A percentile compares a stretch with the other conserved stretches of the same genome.
Conservation (phyloP, 2,329 filamentous ascomycete genomes). For the Calonectria multiphialidica region DNA sequence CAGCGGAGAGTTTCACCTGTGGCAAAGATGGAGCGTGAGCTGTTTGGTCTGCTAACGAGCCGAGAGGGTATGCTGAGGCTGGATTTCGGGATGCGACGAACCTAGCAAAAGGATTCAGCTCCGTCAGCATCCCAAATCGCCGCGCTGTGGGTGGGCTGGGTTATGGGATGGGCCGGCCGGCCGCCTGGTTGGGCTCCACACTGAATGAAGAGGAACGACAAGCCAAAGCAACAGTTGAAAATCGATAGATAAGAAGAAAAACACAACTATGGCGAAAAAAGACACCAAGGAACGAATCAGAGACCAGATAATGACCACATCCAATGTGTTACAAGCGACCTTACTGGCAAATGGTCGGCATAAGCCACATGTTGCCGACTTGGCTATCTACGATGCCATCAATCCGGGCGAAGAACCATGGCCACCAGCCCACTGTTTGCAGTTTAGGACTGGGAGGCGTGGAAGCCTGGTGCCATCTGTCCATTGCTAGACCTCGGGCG, state of each 20-base stretch:
- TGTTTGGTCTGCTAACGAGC: conserved; percentile 13
- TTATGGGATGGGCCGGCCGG: conserved; percentile 13
- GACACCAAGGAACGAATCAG: background rate
- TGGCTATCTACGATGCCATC: conserved; percentile 20
- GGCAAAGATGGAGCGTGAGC: conserved; percentile 3
- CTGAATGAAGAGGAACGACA: background rate
- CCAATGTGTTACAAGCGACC: background rate
- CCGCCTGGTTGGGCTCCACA: conserved; percentile 18
- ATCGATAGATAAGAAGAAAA: too few relatives aligned
- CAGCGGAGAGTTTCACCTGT: conserved; percentile 7
- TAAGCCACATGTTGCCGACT: background rate
- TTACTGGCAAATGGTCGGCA: conserved; percentile 5
- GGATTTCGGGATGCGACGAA: conserved; percentile 16
- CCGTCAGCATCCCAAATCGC: conserved; percentile 36
- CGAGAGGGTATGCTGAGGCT: background rate
- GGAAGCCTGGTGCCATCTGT: conserved; percentile 22
- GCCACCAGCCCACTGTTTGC: conserved; percentile 3
- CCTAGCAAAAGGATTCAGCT: conserved; percentile 19
- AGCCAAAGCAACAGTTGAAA: too few relatives aligned
- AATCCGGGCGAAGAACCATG: conserved; percentile 21
- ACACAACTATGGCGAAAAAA: background rate
- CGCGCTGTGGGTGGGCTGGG: conserved; percentile 23
- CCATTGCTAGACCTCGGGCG: conserved; percentile 32
- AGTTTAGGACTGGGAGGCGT: background rate
- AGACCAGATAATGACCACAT: background rate